A percentile compares a stretch with the other conserved stretches of the same genome.
Conservation (phyloP, 2,329 filamentous ascomycete species). For the Clarireedia hainanense region DNA sequence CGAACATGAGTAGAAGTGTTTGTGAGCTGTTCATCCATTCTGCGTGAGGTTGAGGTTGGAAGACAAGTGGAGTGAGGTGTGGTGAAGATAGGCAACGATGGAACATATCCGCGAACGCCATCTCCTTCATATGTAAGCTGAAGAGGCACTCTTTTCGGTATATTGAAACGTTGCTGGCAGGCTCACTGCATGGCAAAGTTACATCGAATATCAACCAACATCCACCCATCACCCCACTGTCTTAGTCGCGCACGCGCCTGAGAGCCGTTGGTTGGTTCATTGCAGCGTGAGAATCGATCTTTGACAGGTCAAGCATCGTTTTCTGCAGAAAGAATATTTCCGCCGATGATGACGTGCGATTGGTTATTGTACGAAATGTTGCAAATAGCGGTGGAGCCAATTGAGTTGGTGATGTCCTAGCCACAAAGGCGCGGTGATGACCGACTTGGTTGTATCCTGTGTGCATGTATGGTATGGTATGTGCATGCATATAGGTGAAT, state of each 20-base stretch:
- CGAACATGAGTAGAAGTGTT: not conserved
- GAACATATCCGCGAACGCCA: not conserved
- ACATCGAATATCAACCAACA: conserved; percentile 5
- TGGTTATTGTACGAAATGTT: conserved; percentile 6
- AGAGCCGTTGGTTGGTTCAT: too few species aligned
- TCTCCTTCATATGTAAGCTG: conserved; percentile 9
- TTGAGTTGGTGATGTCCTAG: too few species aligned
- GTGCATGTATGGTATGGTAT: conserved; percentile 4
- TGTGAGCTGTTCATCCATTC: not conserved
- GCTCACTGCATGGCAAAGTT: conserved; percentile 6
- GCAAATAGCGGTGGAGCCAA: not conserved
- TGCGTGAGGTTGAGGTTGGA: not conserved
- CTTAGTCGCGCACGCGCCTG: too few species aligned
- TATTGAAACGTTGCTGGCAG: conserved; percentile 8
- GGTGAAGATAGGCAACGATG: conserved; percentile 1
- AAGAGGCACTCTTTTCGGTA: not conserved
- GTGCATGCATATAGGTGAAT: not conserved
- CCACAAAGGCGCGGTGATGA: conserved; percentile 6
- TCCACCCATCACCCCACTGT: not conserved
- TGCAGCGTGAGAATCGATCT: not conserved
- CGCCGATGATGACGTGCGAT: not conserved
- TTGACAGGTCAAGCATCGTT: not conserved
- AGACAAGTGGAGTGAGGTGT: not conserved
- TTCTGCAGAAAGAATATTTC: not conserved
- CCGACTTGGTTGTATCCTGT: not conserved